These are phyloP conservation scores for Bacidia rubella DNA, from an alignment of 495 filamentous ascomycete species.

Conservation along the genomic window DNA sequence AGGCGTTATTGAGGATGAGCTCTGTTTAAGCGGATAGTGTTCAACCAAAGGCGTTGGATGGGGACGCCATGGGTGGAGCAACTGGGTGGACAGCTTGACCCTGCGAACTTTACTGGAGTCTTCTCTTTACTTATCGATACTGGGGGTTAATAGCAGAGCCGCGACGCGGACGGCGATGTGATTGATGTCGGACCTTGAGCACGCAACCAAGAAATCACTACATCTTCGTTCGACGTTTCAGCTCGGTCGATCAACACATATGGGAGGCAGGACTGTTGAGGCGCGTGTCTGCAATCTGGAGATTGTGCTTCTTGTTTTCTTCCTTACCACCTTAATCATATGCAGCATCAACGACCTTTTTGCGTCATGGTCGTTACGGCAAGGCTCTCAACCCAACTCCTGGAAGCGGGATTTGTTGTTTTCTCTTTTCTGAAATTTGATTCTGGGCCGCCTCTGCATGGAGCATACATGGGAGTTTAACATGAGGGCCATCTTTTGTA, in stretches of 20 bases:
- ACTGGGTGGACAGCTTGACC: background rate
- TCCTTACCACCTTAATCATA: background rate
- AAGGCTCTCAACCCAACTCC: background rate
- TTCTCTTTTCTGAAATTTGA: background rate
- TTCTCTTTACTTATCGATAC: too few species aligned
- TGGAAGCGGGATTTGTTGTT: background rate
- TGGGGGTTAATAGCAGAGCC: too few species aligned
- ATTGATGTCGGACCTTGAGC: slow-evolving; percentile 15
- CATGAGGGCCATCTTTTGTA: background rate
- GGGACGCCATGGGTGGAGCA: background rate
- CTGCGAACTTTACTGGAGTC: background rate
- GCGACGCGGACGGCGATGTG: background rate
- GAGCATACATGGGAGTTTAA: background rate
- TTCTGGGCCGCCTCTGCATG: background rate
- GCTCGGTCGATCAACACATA: slow-evolving; percentile 12
- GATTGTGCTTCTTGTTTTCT: background rate
- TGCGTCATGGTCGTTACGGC: too few species aligned
- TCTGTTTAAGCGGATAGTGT: slow-evolving; percentile 11
- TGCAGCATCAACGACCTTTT: background rate
- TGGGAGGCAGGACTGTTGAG: background rate
- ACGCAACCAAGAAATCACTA: slow-evolving; percentile 10
- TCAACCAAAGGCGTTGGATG: background rate
- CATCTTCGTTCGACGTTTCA: slow-evolving; percentile 13
- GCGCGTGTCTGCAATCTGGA: background rate
- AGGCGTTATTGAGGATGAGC: slow-evolving; percentile 18